These are phyloP conservation scores for Nelumbo lutea DNA, from an alignment of 164 flowering plant genomes.

Conservation along the genomic window DNA sequence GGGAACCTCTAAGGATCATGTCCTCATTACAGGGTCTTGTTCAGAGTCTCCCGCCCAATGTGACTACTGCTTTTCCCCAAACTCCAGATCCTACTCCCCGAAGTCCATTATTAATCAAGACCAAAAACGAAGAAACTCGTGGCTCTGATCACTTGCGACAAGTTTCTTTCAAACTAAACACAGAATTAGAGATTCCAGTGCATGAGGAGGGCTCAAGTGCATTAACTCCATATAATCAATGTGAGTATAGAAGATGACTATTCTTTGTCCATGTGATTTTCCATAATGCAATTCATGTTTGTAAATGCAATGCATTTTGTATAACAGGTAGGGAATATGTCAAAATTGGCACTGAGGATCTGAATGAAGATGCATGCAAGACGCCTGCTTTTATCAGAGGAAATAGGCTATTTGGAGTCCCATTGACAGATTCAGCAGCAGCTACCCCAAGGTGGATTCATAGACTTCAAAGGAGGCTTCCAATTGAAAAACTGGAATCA, in stretches of 20 bases:
- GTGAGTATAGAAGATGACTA: slow-evolving; percentile 15
- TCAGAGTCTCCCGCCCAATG: slow-evolving; percentile 14
- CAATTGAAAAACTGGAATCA: slow-evolving; percentile 36
- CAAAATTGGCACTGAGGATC: slow-evolving; percentile 31
- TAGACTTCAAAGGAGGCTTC: slow-evolving; percentile 30
- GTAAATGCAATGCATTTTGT: slow-evolving; percentile 4
- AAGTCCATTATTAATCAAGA: slow-evolving; percentile 11
- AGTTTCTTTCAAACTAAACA: slow-evolving; percentile 27
- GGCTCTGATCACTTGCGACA: slow-evolving; percentile 32
- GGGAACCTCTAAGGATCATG: slow-evolving; percentile 45
- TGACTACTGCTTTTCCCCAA: slow-evolving; percentile 15
- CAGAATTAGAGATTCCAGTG: slow-evolving; percentile 34
- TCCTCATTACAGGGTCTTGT: slow-evolving; percentile 13
- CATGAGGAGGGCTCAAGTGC: slow-evolving; percentile 27
- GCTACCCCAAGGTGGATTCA: slow-evolving; percentile 44
- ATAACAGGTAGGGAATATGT: slow-evolving; percentile 34
- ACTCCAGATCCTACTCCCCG: slow-evolving; percentile 58
- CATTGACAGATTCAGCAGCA: slow-evolving; percentile 47
- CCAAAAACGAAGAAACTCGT: slow-evolving; percentile 30
- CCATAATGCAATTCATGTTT: not conserved
- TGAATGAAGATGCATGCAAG: slow-evolving; percentile 32
- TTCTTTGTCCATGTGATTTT: not conserved
- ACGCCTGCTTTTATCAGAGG: slow-evolving; percentile 37
- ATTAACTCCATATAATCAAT: slow-evolving; percentile 15
- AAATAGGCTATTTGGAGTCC: slow-evolving; percentile 54